Evolutionary conservation across 2,329 filamentous ascomycete species (phyloP), one percentile per base, ranked within the genome.

Genomic region (Paecilomyces formosus): DNA sequence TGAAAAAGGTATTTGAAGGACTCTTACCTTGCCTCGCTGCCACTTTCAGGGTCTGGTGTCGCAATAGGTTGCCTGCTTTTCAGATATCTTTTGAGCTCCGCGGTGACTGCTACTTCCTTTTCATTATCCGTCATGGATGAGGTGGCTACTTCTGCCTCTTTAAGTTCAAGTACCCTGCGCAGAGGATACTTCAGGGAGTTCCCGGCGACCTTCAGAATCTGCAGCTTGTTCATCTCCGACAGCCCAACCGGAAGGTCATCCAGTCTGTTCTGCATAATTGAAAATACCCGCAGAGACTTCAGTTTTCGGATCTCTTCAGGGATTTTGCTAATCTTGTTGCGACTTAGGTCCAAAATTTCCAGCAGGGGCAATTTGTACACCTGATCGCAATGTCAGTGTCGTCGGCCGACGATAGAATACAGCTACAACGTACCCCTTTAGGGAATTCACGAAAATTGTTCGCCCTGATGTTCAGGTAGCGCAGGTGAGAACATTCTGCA

Each of bases 261-360:
- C 65, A 97, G 90, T 60, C 88, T 85, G 72, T 97, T 97, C 70
- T 89, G 90, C 65, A 90, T 88, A 35, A 97, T 83, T 1, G 92
- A 92, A 57, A 97, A 80, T 15, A 97, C 92, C 70, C 96, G 95
- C 63, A 97, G 79, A 1, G 90, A 96, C 4, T 87, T 87, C 67
- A 97, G 80, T 68, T 87, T 90, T 60, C 84, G 85, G 61, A 97
- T 89, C 57, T 92, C 88, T 53, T 87, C 84, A 0, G 93, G 92
- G 1, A 97, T 82, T 9, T 83, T 79, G 54, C 83, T 84, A 61
- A 97, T 86, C 72, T 88, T 90, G 72, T 97, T 97, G 66, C 90
- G 85, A 71, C 92, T 92, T 57, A 97, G 82, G 75, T 97, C 93
- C 61, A 97, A 83, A 60, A 97, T 96, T 75, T 97, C 92, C 57